Base-by-base conservation (phyloP, 441 rosid genomes). In the Capsella rubella region DNA sequence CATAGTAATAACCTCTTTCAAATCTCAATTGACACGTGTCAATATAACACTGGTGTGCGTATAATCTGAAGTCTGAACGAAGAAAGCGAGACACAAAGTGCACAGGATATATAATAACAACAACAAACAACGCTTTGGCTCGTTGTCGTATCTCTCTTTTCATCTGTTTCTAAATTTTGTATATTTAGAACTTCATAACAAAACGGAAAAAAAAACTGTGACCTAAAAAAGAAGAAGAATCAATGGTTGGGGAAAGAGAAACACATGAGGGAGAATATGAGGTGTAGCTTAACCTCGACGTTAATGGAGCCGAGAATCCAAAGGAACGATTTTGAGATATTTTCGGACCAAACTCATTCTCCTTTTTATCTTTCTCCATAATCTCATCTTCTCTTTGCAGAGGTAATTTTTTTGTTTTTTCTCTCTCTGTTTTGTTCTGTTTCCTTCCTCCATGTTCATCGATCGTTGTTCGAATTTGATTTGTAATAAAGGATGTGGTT, bases 391-490 rank as follows among this genome's bases (percentile, higher is more conserved):
- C 72, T 62, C 56, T 75, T 70, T 53, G 78, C 85, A 76, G 80
- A 84, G 92, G 90, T 81, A 79, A 46, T 29, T 37, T n/a, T 11
- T 55, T 51, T 37, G 7, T 58, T 45, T 42, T 7, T 37, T n/a
- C 10, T 58, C 25, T 21, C 31, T 51, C 31, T 51, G 7, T 34
- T 18, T 60, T 35, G 28, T 29, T 62, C 7, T 27, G 52, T 42
- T 16, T 37, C 7, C 2, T 57, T 15, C 9, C 12, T 34, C 4
- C 43, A 16, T 58, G 45, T 35, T 58, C 45, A 35, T 58, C 27
- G 37, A 21, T 21, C 25, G 16, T 49, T 13, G 15, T 11, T 28
- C 35, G 39, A n/a, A 29, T 16, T 9, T 45, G 68, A 31, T 53
- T 25, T 42, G 39, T 55, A 59, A 21, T 43, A 31, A 5, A 10